Base-by-base conservation (phyloP, 768 basidiomycete genomes). In the Tulasnella sp. region DNA sequence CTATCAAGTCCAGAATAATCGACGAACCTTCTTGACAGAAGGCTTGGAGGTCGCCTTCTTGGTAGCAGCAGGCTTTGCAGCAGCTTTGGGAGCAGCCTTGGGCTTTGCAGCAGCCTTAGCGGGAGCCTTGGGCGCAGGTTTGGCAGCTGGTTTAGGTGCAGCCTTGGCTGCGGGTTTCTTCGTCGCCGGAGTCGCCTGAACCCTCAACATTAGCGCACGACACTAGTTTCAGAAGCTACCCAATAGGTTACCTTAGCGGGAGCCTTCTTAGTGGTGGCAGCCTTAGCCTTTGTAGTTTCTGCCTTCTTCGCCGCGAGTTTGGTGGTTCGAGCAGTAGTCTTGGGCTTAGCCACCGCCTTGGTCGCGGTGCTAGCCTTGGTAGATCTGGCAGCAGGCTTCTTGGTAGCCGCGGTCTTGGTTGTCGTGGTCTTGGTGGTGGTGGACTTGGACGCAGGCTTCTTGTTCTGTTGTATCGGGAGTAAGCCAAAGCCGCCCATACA, bases 331-430 rank as follows among this genome's bases (percentile, higher is more conserved):
- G 73, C 70, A 47, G 70, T 41, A 9, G 73, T 32, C 63, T 74
- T 74, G 16, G 69, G 26, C 42, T 65, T 65, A 17, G 63, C 37
- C 32, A 32, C 26, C 9, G 63, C 41, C 29, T 22, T 37, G 1
- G 70, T 39, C 17, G 41, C 69, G 26, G 77, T 73, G 66, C 75
- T 77, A 32, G 77, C 67, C 74, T 77, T 77, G 75, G 78, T 77
- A 72, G 76, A 67, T 37, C 73, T 47, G 62, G 77, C 71, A 76
- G 79, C 35, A 35, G 67, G 67, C 40, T 71, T 74, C 71, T 74
- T 71, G 32, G 69, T 62, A n/a, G 52, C 36, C 14, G 47, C 62
- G 34, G 52, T 41, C 44, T 52, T 67, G 41, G 34, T 71, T 16
- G 41, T 39, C 14, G 66, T 73, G 40, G 73, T 40, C 68, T 36